Evolutionary conservation across 2,329 filamentous ascomycete species (phyloP), one percentile per base, ranked within the genome.

Genomic region (Escovopsis sp.): DNA sequence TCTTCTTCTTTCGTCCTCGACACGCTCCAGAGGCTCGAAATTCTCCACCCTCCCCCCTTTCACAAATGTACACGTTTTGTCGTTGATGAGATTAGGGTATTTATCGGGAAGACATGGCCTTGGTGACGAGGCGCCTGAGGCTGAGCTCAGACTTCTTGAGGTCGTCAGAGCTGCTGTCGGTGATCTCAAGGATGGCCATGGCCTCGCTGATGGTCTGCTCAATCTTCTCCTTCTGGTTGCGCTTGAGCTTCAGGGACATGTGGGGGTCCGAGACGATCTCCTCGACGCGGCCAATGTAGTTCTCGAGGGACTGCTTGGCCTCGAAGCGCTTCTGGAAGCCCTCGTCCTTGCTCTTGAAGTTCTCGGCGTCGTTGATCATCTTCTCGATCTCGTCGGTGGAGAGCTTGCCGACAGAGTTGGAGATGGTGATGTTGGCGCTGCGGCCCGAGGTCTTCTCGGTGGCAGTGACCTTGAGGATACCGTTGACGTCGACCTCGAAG

Each of bases 141-240:
- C 87, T 87, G 53, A 98, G 74, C 76, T 98, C 91, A 81, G 95
- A 94, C 86, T 96, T 96, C 85, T 94, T 96, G 56, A 98, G 74
- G 63, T 98, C 91, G 56, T 98, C 93, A 47, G 87, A 84, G 48
- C 71, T 69, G 44, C 85, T 84, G 55, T 98, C 93, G 67, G 89
- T 84, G 60, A 98, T 72, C 79, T 98, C 91, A 50, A 98, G 84
- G 70, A 93, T 83, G 51, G 79, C 84, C 91, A 98, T 96, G 56
- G 91, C 91, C 58, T 98, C 91, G 66, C 82, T 89, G 56, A 98
- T 84, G 54, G 87, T 84, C 61, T 83, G 81, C 79, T 98, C 91
- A 53, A 98, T 95, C 83, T 94, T 96, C 71, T 95, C 88, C 83
- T 94, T 94, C 76, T 94, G 88, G 65, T 86, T 87, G 58, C 89